Evolutionary conservation across 2,329 filamentous ascomycete species (phyloP).

Genomic region (Cordyceps cateniannulata): DNA sequence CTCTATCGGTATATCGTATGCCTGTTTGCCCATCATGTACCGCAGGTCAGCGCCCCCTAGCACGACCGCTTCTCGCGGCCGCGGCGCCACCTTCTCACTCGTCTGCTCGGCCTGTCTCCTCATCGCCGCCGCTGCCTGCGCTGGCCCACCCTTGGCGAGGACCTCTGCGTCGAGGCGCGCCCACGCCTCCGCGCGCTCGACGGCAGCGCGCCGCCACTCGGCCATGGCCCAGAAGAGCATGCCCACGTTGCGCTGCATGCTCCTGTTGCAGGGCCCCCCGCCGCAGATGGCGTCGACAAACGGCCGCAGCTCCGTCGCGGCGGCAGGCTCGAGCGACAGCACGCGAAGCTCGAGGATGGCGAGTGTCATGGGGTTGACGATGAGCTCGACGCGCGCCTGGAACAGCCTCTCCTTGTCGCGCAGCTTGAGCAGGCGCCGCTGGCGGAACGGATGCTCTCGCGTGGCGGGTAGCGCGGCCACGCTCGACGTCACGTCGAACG

Average conservation of each 20-base stretch:
- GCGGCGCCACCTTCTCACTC: conserved; percentile 19
- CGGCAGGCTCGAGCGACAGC: conserved; percentile 48
- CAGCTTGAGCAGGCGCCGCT: conserved; percentile 51
- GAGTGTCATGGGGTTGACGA: conserved; percentile 47
- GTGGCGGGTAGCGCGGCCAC: conserved; percentile 38
- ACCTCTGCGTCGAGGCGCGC: conserved; percentile 44
- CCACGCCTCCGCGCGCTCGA: conserved; percentile 59
- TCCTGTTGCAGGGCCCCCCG: conserved; percentile 31
- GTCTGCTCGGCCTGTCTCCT: conserved; percentile 18
- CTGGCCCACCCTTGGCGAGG: conserved; percentile 23
- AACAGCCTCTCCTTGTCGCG: conserved; percentile 46
- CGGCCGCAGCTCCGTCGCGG: conserved; percentile 49
- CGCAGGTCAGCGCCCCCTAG: conserved; percentile 38
- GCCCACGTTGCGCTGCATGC: conserved; percentile 49
- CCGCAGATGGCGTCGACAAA: conserved; percentile 41
- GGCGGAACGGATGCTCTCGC: conserved; percentile 32
- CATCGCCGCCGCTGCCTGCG: conserved; percentile 18
- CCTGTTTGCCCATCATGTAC: conserved; percentile 46
- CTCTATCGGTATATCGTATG: conserved; percentile 38
- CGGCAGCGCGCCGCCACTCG: conserved; percentile 58
- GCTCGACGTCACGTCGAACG: conserved; percentile 54
- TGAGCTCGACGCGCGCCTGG: conserved; percentile 49
- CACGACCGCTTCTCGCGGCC: not conserved
- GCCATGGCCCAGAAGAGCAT: conserved; percentile 61
- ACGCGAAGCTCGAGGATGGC: conserved; percentile 48